Evolutionary conservation across 208 protist species (phyloP).

Genomic region (Endotrypanum monterogeii): DNA sequence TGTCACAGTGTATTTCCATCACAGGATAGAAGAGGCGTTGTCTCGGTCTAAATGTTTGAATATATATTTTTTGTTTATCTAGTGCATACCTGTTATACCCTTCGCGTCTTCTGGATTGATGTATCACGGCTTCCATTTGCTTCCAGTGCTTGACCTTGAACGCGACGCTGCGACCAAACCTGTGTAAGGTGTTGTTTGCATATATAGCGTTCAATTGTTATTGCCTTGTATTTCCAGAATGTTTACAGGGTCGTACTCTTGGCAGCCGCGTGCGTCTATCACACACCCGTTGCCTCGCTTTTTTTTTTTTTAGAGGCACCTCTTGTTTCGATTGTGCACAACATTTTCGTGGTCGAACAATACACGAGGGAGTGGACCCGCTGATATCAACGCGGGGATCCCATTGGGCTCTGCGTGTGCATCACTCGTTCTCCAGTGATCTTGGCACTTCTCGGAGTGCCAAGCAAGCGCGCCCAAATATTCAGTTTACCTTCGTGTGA

Average conservation of each 20-base stretch:
- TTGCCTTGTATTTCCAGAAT: slow-evolving; percentile 64
- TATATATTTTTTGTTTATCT: slow-evolving; percentile 47
- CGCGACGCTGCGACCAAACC: slow-evolving; percentile 1
- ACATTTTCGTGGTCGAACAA: slow-evolving; percentile 36
- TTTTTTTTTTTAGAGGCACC: slow-evolving; percentile 51
- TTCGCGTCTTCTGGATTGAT: slow-evolving; percentile 61
- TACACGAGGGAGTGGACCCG: slow-evolving; percentile 40
- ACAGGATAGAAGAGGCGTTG: slow-evolving; percentile 14
- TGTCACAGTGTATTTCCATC: slow-evolving; percentile 42
- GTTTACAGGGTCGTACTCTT: slow-evolving; percentile 53
- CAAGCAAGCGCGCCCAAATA: not conserved
- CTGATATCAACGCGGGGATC: slow-evolving; percentile 30
- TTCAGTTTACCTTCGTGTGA: not conserved
- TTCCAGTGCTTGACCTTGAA: slow-evolving; percentile 9
- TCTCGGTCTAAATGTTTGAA: slow-evolving; percentile 34
- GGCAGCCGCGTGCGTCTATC: slow-evolving; percentile 48
- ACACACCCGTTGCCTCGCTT: slow-evolving; percentile 60
- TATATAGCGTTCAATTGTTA: slow-evolving; percentile 57
- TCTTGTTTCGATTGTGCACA: slow-evolving; percentile 41
- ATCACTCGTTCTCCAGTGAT: slow-evolving; percentile 34
- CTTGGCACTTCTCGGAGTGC: slow-evolving; percentile 15
- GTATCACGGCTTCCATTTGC: slow-evolving; percentile 55
- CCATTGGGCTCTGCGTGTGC: slow-evolving; percentile 7
- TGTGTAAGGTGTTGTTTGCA: slow-evolving; percentile 37
- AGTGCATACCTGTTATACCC: slow-evolving; percentile 58